Evolutionary conservation across 2,329 filamentous ascomycete genomes (phyloP).

Genomic region (Aureobasidium leucospermi): DNA sequence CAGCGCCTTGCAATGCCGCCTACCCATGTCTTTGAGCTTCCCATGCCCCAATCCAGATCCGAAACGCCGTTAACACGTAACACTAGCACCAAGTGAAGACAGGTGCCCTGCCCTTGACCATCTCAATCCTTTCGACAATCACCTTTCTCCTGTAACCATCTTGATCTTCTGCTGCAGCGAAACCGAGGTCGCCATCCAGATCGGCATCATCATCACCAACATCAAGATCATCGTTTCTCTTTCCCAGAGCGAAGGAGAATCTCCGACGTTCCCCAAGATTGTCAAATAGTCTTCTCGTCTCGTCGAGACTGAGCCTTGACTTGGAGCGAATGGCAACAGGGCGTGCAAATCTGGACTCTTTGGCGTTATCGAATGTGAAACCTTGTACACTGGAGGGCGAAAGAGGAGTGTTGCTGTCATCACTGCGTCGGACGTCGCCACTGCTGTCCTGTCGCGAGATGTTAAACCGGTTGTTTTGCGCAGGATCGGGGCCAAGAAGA

Average conservation of each 20-base stretch:
- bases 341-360: slow-evolving; percentile 16
- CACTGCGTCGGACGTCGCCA: slow-evolving; percentile 27
- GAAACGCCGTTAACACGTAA: neutral
- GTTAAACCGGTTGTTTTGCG: slow-evolving; percentile 41
- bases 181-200: slow-evolving; percentile 88
- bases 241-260: slow-evolving; percentile 16
- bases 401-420: slow-evolving; percentile 20
- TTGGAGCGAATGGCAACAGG: slow-evolving; percentile 19
- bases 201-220: slow-evolving; percentile 45
- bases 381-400: slow-evolving; percentile 31
- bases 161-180: slow-evolving; percentile 87
- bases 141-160: slow-evolving; percentile 88
- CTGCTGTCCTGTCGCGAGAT: slow-evolving; percentile 39
- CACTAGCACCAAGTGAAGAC: slow-evolving; percentile 92
- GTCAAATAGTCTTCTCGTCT: slow-evolving; percentile 25
- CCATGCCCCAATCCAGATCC: neutral
- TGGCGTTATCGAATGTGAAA: slow-evolving; percentile 19
- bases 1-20: slow-evolving; percentile 6
- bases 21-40: neutral
- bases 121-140: slow-evolving; percentile 91
- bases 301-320: slow-evolving; percentile 37
- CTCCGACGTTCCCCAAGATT: slow-evolving; percentile 22
- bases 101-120: slow-evolving; percentile 89
- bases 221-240: slow-evolving; percentile 31
- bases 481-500: slow-evolving; percentile 49